Percentiles rank a stretch among this genome's conserved stretches.
phyloP scores from a whole-genome alignment of 805 yeast species.

The Candida patagonica region DNA sequence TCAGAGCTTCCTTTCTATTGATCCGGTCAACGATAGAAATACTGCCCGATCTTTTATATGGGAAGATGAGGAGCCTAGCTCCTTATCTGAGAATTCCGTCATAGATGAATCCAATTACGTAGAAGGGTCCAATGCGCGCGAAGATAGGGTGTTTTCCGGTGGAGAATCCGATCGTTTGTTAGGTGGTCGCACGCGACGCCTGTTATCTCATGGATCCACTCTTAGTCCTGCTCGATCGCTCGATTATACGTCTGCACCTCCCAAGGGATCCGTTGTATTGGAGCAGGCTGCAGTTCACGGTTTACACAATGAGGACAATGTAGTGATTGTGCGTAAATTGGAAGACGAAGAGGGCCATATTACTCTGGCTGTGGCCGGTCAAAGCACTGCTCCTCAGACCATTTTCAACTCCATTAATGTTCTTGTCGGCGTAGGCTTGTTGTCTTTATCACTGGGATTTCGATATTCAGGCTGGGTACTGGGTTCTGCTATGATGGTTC shows the following conservation, averaged over 20 bases:
- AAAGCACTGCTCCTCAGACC: slow-evolving; percentile 68
- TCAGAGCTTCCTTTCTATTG: slow-evolving; percentile 57
- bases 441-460: slow-evolving; percentile 59
- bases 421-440: slow-evolving; percentile 58
- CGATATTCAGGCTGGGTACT: slow-evolving; percentile 51
- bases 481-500: slow-evolving; percentile 49
- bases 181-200: background rate
- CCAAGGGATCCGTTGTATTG: slow-evolving; percentile 12
- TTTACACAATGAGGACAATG: slow-evolving; percentile 36
- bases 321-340: slow-evolving; percentile 48
- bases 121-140: slow-evolving; percentile 3
- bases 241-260: slow-evolving; percentile 10
- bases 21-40: slow-evolving; percentile 28
- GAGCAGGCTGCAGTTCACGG: slow-evolving; percentile 16
- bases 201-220: slow-evolving; percentile 5
- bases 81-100: slow-evolving; percentile 8
- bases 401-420: slow-evolving; percentile 58
- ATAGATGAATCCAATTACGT: slow-evolving; percentile 6
- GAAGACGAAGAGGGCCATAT: slow-evolving; percentile 65
- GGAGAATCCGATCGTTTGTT: slow-evolving; percentile 4
- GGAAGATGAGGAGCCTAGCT: slow-evolving; percentile 24
- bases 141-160: background rate
- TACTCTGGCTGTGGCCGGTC: slow-evolving; percentile 67
- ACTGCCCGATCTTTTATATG: slow-evolving; percentile 53
- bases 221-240: background rate